phyloP scores from a whole-genome alignment of 768 basidiomycete genomes.

The Termitomyces sp. region DNA sequence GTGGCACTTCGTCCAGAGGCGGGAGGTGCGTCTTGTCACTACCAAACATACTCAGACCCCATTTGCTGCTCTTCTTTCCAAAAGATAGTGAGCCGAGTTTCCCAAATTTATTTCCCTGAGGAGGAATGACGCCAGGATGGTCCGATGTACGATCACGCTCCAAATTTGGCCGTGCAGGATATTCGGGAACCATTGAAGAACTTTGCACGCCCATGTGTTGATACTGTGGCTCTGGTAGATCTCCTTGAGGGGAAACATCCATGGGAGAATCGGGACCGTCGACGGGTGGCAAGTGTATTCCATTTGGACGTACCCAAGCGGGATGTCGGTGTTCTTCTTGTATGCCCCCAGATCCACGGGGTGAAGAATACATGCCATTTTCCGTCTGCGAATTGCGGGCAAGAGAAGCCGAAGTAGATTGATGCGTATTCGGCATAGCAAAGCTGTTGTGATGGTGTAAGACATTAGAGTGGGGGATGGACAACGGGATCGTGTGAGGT shows the following conservation, averaged over 20 bases:
- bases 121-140: conserved; percentile 33
- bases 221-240: conserved; percentile 40
- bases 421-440: conserved; percentile 10
- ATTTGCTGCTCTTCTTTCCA: conserved; percentile 66
- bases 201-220: conserved; percentile 50
- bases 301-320: conserved; percentile 17
- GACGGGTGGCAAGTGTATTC: conserved; percentile 17
- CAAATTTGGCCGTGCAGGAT: conserved; percentile 39
- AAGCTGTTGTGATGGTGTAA: conserved; percentile 23
- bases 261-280: conserved; percentile 52
- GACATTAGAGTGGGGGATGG: conserved; percentile 29
- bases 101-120: conserved; percentile 49
- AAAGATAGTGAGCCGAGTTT: conserved; percentile 60
- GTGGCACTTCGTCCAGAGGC: conserved; percentile 69
- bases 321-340: conserved; percentile 22
- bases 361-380: conserved; percentile 16
- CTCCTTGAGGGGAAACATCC: conserved; percentile 54
- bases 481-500: conserved; percentile 28
- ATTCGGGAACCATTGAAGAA: conserved; percentile 51
- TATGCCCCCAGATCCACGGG: conserved; percentile 23
- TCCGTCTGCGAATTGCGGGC: conserved; percentile 32
- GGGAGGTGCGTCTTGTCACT: conserved; percentile 69
- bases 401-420: conserved; percentile 20
- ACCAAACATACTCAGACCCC: conserved; percentile 71
- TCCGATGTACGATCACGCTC: conserved; percentile 37